Evolutionary conservation across 2,329 filamentous ascomycete species (phyloP).

Genomic region (Apiospora sp.): DNA sequence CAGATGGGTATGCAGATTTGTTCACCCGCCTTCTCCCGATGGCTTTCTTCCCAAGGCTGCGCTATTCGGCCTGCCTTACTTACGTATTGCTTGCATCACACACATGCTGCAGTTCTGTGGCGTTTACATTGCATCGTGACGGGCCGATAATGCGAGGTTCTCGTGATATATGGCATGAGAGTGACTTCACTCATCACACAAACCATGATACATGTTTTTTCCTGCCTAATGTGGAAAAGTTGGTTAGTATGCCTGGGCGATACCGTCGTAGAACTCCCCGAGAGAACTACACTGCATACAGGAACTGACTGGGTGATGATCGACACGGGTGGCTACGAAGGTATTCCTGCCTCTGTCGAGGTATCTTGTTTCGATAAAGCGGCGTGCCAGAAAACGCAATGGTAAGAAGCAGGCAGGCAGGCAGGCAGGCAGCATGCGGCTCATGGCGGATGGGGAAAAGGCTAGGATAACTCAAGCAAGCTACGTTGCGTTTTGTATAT

Average conservation of each 20-base stretch:
- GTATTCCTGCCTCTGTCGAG: neutral
- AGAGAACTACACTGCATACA: neutral
- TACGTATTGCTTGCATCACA: slow-evolving; percentile 13
- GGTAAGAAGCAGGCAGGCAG: too few species aligned
- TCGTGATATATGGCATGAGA: neutral
- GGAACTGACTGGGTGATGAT: neutral
- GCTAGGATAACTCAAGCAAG: neutral
- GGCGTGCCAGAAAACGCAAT: neutral
- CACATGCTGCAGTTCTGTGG: neutral
- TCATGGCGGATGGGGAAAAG: neutral
- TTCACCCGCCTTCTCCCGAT: neutral
- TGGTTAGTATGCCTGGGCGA: neutral
- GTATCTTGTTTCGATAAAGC: neutral
- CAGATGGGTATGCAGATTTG: neutral
- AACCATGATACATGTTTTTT: neutral
- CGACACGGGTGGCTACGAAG: neutral
- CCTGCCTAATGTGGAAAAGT: neutral
- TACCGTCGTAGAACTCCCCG: neutral
- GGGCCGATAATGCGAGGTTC: neutral
- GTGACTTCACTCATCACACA: neutral
- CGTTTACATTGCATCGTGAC: neutral
- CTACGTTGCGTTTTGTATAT: neutral
- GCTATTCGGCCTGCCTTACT: neutral
- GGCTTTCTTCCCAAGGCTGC: neutral
- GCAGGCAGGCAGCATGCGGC: neutral